A percentile compares a stretch with the other conserved stretches of the same genome.
Conservation (phyloP, 2,329 filamentous ascomycete genomes). For the Paraphaeosphaeria minitans region DNA sequence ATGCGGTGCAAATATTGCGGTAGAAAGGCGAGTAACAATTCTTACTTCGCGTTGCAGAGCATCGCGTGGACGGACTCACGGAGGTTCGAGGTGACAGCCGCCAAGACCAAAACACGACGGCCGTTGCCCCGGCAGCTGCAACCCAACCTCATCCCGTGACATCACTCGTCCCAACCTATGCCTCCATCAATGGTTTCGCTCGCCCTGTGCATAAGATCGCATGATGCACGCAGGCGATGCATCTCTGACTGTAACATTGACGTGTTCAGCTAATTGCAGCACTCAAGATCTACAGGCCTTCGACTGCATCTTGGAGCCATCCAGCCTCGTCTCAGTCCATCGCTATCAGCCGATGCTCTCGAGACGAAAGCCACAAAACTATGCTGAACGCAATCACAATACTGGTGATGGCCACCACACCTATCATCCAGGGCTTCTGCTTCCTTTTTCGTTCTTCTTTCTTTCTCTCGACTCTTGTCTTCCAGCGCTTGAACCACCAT, state of each 20-base stretch:
- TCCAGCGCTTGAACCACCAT: constrained; percentile 18
- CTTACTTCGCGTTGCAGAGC: background rate
- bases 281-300: background rate
- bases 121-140: constrained; percentile 8
- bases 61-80: background rate
- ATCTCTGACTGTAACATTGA: background rate
- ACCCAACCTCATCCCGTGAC: background rate
- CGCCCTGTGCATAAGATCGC: background rate
- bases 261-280: background rate
- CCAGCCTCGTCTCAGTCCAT: background rate
- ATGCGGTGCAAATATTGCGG: background rate
- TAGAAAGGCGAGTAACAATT: constrained; percentile 7
- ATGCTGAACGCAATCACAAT: constrained; percentile 3
- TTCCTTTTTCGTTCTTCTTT: background rate
- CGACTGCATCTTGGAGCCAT: too few relatives aligned
- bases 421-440: constrained; percentile 7
- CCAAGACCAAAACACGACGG: constrained; percentile 4
- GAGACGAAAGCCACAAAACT: constrained; percentile 2
- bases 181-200: background rate
- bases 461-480: constrained; percentile 13
- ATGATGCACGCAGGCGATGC: background rate
- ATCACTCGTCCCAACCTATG: background rate
- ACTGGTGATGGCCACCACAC: background rate
- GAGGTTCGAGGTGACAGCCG: background rate
- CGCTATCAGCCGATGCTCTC: background rate